Evolutionary conservation across 768 basidiomycete genomes (phyloP).

Genomic region (Boletus tomentosulus): DNA sequence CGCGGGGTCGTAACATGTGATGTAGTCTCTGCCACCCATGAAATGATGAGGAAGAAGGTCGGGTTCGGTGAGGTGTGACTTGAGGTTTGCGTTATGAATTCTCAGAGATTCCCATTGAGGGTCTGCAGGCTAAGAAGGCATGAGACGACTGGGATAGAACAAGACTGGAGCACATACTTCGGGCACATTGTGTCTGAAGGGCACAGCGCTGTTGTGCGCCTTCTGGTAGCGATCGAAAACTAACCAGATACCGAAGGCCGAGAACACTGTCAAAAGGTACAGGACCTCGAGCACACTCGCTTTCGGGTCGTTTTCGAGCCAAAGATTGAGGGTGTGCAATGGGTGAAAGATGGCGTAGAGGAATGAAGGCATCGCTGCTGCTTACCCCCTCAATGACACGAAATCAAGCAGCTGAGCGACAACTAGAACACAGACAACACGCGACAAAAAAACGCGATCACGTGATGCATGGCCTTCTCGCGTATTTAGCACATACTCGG

Average conservation of each 20-base stretch:
- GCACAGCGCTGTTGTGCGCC: slow-evolving; percentile 67
- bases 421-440: slow-evolving; percentile 1
- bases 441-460: no score
- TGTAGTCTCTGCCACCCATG: slow-evolving; percentile 54
- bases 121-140: slow-evolving; percentile 45
- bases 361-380: slow-evolving; percentile 28
- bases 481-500: no score
- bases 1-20: slow-evolving; percentile 91
- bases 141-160: slow-evolving; percentile 9
- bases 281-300: slow-evolving; percentile 55
- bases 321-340: slow-evolving; percentile 45
- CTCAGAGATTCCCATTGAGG: slow-evolving; percentile 53
- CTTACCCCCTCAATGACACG: slow-evolving; percentile 1
- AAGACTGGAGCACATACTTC: slow-evolving; percentile 41
- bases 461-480: no score
- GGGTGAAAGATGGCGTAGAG: slow-evolving; percentile 46
- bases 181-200: slow-evolving; percentile 57
- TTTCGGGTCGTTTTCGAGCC: slow-evolving; percentile 45
- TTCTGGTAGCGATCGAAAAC: slow-evolving; percentile 73
- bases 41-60: slow-evolving; percentile 49
- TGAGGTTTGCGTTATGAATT: slow-evolving; percentile 56
- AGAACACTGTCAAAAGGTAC: slow-evolving; percentile 65
- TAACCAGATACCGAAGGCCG: slow-evolving; percentile 76
- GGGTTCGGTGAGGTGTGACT: slow-evolving; percentile 57
- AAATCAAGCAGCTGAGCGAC: slow-evolving; percentile 1